Evolutionary conservation across 1,139 yeast species (phyloP), one percentile per base, ranked within the genome.

Genomic region (Blastobotrys indianensis): DNA sequence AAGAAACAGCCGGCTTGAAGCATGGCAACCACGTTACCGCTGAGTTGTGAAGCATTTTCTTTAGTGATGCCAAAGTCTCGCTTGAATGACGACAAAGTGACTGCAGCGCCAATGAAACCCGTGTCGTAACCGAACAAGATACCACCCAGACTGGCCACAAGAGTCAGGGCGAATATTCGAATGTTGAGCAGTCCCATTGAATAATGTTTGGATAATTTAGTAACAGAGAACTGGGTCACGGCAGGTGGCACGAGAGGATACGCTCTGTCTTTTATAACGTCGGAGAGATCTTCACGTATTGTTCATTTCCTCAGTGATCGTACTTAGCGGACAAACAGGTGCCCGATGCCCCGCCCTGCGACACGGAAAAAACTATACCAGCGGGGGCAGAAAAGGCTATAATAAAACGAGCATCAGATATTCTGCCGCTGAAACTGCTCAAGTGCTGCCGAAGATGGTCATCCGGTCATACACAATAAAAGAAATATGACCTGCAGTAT

Each of bases 1-100:
- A 71, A 71, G 56, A 72, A 71, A 40, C 74, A 70, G 1, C 74
- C 75, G 5, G 71, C 73, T 47, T 72, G 75, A 56, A 71, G 69
- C 23, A 70, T 63, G 11, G 74, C 67, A 32, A 70, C 69, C 33
- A 71, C 62, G 48, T 69, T 70, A 32, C 55, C 55, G 2, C 48
- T 41, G 13, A 52, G 17, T 1, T 48, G 48, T 1, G 54, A 45
- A 11, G 39, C 32, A 46, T 56, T 57, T 13, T 35, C 47, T 6
- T 39, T 28, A 25, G 47, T 55, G 40, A 68, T 55, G 15, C 72
- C 72, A 54, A 71, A 72, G 57, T 72, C 75, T 2, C 56, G 31
- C 46, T 56, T 48, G 54, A 72, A 72, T 2, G 72, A 59, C 13
- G 51, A 56, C 33, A 72, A 54, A 1, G 70, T 63, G 15, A 68